These are phyloP conservation scores for Aspergillus cristatus DNA, from an alignment of 495 filamentous ascomycete species.

Conservation along the genomic window DNA sequence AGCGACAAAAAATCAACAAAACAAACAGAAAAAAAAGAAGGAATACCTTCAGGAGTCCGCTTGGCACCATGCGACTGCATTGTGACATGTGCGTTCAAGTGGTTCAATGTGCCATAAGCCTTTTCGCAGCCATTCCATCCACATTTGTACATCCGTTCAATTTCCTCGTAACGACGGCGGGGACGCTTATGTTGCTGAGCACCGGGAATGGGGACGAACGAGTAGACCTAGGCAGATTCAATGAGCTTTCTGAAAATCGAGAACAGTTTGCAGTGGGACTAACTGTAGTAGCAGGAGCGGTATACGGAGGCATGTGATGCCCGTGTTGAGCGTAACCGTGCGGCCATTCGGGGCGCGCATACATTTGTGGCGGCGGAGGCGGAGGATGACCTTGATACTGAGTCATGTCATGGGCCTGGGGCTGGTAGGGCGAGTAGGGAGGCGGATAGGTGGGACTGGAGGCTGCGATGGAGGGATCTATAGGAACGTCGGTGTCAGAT, in stretches of 20 bases:
- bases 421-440: constrained; percentile 79
- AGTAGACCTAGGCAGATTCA: constrained; percentile 68
- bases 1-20: constrained; percentile 9
- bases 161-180: constrained; percentile 91
- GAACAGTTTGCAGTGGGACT: no score
- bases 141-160: constrained; percentile 99
- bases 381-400: constrained; percentile 51
- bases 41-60: constrained; percentile 91
- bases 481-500: constrained; percentile 93
- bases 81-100: constrained; percentile 93
- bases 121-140: constrained; percentile 98
- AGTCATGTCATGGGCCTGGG: constrained; percentile 70
- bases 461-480: constrained; percentile 96
- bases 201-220: constrained; percentile 95
- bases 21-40: constrained; percentile 7
- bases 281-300: constrained; percentile 50
- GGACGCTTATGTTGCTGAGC: constrained; percentile 97
- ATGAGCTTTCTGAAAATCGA: no score
- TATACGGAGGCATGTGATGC: constrained; percentile 55
- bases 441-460: constrained; percentile 85
- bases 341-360: constrained; percentile 75
- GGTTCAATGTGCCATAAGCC: constrained; percentile 93
- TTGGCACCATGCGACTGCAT: constrained; percentile 95
- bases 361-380: constrained; percentile 54
- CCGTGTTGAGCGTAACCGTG: constrained; percentile 58